A percentile compares a stretch with the other conserved stretches of the same genome.
Conservation (phyloP, 139 green algal species). For the Diplosphaera chodatii region DNA sequence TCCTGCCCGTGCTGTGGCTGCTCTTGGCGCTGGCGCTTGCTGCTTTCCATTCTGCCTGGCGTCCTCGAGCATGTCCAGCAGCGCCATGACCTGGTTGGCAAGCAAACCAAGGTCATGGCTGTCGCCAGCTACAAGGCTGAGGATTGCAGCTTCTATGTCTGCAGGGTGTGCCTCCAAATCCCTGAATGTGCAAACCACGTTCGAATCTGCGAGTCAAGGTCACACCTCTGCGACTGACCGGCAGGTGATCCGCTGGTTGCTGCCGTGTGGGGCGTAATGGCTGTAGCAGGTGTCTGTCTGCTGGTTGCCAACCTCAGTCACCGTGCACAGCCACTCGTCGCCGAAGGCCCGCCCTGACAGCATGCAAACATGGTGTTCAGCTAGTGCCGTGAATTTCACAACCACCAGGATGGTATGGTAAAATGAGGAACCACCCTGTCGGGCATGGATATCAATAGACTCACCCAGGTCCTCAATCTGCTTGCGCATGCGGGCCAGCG, state of each 20-base stretch:
- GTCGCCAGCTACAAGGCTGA: no score
- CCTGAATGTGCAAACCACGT: no score
- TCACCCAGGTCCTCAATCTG: background rate
- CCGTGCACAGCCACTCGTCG: background rate
- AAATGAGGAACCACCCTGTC: background rate
- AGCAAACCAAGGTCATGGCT: no score
- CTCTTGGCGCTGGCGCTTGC: no score
- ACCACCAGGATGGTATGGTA: no score
- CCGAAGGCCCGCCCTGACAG: background rate
- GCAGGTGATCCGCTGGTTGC: background rate
- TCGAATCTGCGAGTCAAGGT: background rate
- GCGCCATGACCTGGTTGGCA: background rate
- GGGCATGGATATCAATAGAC: background rate
- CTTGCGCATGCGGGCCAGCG: background rate
- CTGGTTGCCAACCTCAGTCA: background rate
- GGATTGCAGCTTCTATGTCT: no score
- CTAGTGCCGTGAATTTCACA: no score
- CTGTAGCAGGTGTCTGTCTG: background rate
- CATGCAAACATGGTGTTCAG: no score
- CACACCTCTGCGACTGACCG: background rate
- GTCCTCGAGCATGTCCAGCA: background rate
- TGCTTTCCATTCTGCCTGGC: no score
- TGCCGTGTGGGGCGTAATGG: background rate
- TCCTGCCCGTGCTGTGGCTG: no score
- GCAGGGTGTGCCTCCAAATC: no score